Percentiles rank a stretch among this genome's conserved stretches.
Evolutionary conservation across 768 basidiomycete species (phyloP).

Genomic region (Russula sp.): DNA sequence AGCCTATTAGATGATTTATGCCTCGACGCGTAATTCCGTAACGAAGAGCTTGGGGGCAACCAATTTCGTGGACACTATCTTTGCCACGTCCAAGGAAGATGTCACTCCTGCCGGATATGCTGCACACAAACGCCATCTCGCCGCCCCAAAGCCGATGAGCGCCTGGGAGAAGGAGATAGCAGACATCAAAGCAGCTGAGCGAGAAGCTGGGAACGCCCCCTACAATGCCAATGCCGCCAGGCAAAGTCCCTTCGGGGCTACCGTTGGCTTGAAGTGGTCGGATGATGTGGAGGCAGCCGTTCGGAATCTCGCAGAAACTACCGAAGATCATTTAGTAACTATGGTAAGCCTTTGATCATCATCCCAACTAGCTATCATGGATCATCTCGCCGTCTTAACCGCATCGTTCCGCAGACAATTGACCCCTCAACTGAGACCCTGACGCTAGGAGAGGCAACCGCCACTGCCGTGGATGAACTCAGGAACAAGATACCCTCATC

Average conservation of each 20-base stretch:
- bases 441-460: conserved; percentile 42
- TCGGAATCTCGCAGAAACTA: conserved; percentile 48
- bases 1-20: conserved; percentile 74
- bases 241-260: conserved; percentile 54
- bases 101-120: conserved; percentile 67
- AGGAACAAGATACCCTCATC: conserved; percentile 49
- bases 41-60: conserved; percentile 72
- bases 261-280: conserved; percentile 66
- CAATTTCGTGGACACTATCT: conserved; percentile 69
- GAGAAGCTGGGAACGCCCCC: conserved; percentile 46
- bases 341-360: conserved; percentile 48
- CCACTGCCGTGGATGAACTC: conserved; percentile 46
- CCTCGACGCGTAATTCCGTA: conserved; percentile 68
- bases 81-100: conserved; percentile 71
- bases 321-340: conserved; percentile 55
- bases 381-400: background rate
- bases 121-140: conserved; percentile 64
- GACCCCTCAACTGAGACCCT: conserved; percentile 63
- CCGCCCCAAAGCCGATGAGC: conserved; percentile 80
- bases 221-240: conserved; percentile 60
- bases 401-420: conserved; percentile 49
- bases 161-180: conserved; percentile 79
- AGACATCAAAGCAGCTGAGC: conserved; percentile 73
- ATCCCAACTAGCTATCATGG: no score
- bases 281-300: conserved; percentile 64